Percentiles rank a stretch among this genome's conserved stretches.
Conservation (phyloP, 768 basidiomycete genomes). For the Chlorophyllum brunneum region DNA sequence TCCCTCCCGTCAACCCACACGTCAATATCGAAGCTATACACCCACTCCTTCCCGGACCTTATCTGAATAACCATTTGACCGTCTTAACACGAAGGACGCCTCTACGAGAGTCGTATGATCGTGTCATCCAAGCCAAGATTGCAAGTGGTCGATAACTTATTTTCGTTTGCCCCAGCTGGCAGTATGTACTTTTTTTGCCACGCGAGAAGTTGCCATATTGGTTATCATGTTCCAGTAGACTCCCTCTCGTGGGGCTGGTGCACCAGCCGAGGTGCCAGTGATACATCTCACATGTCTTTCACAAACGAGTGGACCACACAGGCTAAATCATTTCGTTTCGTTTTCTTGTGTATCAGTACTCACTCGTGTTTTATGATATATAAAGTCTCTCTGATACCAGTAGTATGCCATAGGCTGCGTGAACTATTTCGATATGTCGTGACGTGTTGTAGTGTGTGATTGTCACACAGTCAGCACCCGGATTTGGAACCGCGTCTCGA, state of each 20-base stretch:
- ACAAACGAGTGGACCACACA: too few species aligned
- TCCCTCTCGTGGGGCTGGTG: too few species aligned
- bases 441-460: neutral
- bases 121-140: conserved; percentile 57
- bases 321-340: too few species aligned
- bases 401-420: too few species aligned
- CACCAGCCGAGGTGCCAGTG: too few species aligned
- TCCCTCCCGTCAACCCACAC: conserved; percentile 58
- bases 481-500: neutral
- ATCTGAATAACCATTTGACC: conserved; percentile 67
- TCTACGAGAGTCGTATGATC: conserved; percentile 66
- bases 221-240: too few species aligned
- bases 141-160: conserved; percentile 20
- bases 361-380: too few species aligned
- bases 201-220: neutral
- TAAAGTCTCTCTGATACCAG: neutral
- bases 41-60: conserved; percentile 68
- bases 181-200: neutral
- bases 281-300: too few species aligned
- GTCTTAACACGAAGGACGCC: conserved; percentile 63
- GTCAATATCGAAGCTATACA: conserved; percentile 59
- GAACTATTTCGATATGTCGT: neutral
- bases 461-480: neutral
- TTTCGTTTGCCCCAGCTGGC: too few species aligned
- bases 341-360: neutral